Evolutionary conservation across 495 filamentous ascomycete genomes (phyloP).

Genomic region (Tetracladium setigerum): DNA sequence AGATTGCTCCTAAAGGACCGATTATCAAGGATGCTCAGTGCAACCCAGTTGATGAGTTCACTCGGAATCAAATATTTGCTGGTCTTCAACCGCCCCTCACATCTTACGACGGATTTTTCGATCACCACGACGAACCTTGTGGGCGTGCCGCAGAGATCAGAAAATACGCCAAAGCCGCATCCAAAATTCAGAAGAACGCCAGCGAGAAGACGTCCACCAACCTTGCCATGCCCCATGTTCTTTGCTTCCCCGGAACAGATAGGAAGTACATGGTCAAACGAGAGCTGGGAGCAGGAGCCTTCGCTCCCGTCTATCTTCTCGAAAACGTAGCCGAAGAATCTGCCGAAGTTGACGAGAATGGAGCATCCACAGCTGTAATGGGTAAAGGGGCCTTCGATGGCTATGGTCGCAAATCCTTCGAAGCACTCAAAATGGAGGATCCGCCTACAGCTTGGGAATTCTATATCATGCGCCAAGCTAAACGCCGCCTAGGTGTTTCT

Average conservation of each 20-base stretch:
- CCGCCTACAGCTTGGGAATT: slow-evolving; percentile 92
- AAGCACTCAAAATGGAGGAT: slow-evolving; percentile 90
- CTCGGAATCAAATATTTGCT: slow-evolving; percentile 66
- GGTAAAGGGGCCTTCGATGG: slow-evolving; percentile 41
- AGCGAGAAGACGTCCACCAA: slow-evolving; percentile 52
- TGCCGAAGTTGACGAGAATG: slow-evolving; percentile 39
- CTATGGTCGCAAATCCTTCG: slow-evolving; percentile 46
- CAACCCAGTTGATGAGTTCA: slow-evolving; percentile 73
- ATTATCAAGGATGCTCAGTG: slow-evolving; percentile 77
- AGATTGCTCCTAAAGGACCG: slow-evolving; percentile 40
- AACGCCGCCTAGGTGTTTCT: slow-evolving; percentile 60
- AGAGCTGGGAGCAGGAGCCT: slow-evolving; percentile 90
- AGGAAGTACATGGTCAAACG: slow-evolving; percentile 67
- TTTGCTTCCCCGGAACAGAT: slow-evolving; percentile 57
- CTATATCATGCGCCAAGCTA: slow-evolving; percentile 81
- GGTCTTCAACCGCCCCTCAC: slow-evolving; percentile 61
- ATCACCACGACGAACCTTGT: slow-evolving; percentile 48
- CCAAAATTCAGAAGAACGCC: slow-evolving; percentile 51
- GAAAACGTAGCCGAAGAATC: slow-evolving; percentile 52
- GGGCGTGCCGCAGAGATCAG: slow-evolving; percentile 65
- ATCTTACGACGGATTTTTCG: slow-evolving; percentile 70
- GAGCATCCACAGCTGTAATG: slow-evolving; percentile 31
- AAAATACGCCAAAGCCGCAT: slow-evolving; percentile 62
- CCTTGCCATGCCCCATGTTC: slow-evolving; percentile 48
- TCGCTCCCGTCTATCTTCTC: slow-evolving; percentile 87